Percentiles rank a stretch among this genome's conserved stretches.
These are phyloP conservation scores for Luffa acutangula DNA, from an alignment of 306 rosid species.

Conservation along the genomic window DNA sequence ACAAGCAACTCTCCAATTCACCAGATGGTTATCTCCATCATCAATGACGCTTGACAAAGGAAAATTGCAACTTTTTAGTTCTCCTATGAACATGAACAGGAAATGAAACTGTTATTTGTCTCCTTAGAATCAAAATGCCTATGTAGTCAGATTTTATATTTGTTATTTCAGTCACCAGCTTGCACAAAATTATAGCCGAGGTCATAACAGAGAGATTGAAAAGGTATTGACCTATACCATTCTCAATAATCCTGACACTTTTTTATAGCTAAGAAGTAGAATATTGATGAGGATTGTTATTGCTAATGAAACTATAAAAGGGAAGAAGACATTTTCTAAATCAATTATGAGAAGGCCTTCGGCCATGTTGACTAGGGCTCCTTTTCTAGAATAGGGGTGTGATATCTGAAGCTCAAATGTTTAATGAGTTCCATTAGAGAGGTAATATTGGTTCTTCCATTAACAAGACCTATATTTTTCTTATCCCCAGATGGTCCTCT, in stretches of 20 bases:
- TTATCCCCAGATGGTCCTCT: neutral
- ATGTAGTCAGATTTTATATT: neutral
- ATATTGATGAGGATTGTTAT: neutral
- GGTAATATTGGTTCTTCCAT: neutral
- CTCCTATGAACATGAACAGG: neutral
- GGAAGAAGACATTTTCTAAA: neutral
- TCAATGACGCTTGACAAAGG: neutral
- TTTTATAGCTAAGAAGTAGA: neutral
- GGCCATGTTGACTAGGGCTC: neutral
- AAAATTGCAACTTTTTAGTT: neutral
- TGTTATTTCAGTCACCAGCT: neutral
- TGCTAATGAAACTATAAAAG: neutral
- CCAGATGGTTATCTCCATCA: neutral
- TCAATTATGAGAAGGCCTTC: neutral
- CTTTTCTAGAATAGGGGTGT: neutral
- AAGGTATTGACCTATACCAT: neutral
- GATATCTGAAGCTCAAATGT: neutral
- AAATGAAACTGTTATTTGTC: neutral
- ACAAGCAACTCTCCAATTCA: neutral
- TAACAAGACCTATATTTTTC: neutral
- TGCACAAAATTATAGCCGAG: neutral
- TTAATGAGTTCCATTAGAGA: neutral
- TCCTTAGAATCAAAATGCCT: neutral
- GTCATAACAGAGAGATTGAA: neutral
- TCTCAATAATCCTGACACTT: neutral